Evolutionary conservation across 371 early-diverging fungal species (phyloP).

Genomic region (Mucor sp.): DNA sequence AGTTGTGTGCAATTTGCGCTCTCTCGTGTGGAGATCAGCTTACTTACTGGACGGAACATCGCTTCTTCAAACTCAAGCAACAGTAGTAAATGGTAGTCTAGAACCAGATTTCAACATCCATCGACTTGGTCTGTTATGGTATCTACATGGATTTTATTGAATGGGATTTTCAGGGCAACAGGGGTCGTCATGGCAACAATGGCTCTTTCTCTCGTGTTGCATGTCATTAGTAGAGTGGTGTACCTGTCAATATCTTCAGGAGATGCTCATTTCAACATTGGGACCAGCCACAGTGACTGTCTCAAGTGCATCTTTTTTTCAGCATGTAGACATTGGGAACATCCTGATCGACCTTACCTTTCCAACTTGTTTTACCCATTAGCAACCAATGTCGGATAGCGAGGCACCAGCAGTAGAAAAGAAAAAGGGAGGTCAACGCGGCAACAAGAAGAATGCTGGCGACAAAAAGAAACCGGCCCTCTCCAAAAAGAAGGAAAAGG

Average conservation of each 20-base stretch:
- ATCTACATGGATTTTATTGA: no score
- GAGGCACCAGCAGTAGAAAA: conserved; percentile 6
- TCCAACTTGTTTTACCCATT: no score
- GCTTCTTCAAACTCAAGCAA: neutral
- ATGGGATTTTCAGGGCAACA: no score
- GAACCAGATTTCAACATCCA: neutral
- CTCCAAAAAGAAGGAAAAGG: conserved; percentile 46
- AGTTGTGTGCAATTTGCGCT: no score
- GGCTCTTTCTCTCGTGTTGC: neutral
- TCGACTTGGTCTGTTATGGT: neutral
- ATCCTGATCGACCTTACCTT: neutral
- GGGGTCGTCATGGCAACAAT: neutral
- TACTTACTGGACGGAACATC: neutral
- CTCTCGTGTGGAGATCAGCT: neutral
- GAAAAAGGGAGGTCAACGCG: conserved; percentile 13
- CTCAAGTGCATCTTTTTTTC: neutral
- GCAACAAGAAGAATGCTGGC: conserved; percentile 16
- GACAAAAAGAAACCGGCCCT: conserved; percentile 28
- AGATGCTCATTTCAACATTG: neutral
- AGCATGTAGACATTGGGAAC: neutral
- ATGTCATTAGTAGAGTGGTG: neutral
- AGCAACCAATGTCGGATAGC: conserved; percentile 17
- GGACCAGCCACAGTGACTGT: conserved; percentile 1
- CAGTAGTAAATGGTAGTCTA: neutral
- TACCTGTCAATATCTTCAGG: neutral